Evolutionary conservation across 1,284 basidiomycete genomes (phyloP).

Genomic region (Pseudozyma sp.): DNA sequence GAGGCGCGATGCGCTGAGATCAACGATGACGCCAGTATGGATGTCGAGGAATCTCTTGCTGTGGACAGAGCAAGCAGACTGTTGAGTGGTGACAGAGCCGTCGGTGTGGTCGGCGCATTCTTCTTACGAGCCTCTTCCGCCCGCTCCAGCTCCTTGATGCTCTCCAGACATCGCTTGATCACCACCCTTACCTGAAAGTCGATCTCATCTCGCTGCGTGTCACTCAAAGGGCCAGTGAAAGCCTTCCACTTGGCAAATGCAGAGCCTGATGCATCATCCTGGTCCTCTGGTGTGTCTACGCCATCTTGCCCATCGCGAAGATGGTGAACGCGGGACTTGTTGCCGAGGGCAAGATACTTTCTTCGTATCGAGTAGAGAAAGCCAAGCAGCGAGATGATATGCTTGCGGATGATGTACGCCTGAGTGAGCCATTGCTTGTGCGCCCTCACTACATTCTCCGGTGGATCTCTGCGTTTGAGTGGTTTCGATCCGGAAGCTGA

Average conservation of each 20-base stretch:
- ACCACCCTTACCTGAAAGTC: slow-evolving; percentile 87
- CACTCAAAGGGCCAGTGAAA: slow-evolving; percentile 77
- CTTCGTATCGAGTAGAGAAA: slow-evolving; percentile 55
- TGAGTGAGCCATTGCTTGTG: slow-evolving; percentile 48
- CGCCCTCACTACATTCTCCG: slow-evolving; percentile 38
- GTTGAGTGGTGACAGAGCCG: slow-evolving; percentile 23
- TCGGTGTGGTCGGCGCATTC: slow-evolving; percentile 45
- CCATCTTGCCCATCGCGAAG: slow-evolving; percentile 24
- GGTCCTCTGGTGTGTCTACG: slow-evolving; percentile 21
- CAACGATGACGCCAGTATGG: slow-evolving; percentile 66
- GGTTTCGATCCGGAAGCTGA: slow-evolving; percentile 16
- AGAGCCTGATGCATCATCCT: slow-evolving; percentile 19
- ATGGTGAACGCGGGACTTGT: slow-evolving; percentile 27
- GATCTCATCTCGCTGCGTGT: slow-evolving; percentile 88
- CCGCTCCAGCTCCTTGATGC: slow-evolving; percentile 84
- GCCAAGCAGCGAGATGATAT: slow-evolving; percentile 48
- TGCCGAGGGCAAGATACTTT: slow-evolving; percentile 48
- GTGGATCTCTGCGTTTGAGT: slow-evolving; percentile 37
- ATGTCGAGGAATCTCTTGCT: slow-evolving; percentile 47
- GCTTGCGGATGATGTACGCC: slow-evolving; percentile 50
- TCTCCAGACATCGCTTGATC: slow-evolving; percentile 82
- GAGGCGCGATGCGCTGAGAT: slow-evolving; percentile 83
- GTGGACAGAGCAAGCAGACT: slow-evolving; percentile 44
- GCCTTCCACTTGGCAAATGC: slow-evolving; percentile 66
- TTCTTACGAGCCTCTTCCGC: slow-evolving; percentile 75